Evolutionary conservation across 2,329 filamentous ascomycete genomes (phyloP), one percentile per base, ranked within the genome.

Genomic region (Berkeleyomyces basicola): DNA sequence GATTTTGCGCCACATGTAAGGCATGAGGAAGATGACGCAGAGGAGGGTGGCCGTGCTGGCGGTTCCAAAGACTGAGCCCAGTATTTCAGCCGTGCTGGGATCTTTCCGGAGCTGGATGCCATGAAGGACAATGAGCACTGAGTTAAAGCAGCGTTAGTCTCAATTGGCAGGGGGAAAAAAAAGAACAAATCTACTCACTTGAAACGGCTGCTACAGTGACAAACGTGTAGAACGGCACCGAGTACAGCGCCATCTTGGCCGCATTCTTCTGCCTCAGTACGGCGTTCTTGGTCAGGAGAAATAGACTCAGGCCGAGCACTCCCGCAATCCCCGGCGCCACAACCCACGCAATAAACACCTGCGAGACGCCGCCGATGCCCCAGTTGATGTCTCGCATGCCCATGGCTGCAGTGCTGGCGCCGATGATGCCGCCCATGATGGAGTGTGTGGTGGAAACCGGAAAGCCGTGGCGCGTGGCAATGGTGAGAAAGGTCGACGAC

Each of bases 391-490:
- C 70, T 0, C 55, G 31, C 39, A 73, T 71, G 4, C 73, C 73
- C 9, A 75, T 70, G 0, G 71, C 70, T 0, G 72, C 73, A 0
- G 70, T 71, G 2, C 71, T 73, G 0, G 72, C 70, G 9, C 73
- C 73, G 0, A 75, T 69, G 1, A 75, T 46, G 1, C 73, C 73
- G 3, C 73, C 78, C 46, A 79, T 75, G 46, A 80, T 75, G 61
- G 76, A 78, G 68, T 80, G 77, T 0, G 79, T 82, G 1, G 79
- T 81, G 2, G 77, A 79, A 3, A 82, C 77, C 1, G 79, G 79
- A 65, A 81, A 71, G 58, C 78, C 78, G 58, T 77, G 72, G 6
- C 73, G 70, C 1, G 79, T 82, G 1, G 79, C 79, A 57, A 79
- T 67, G 1, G 78, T 80, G 11, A 82, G 73, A 65, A 78, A 82